These are phyloP conservation scores for Periconia sp. DNA, from an alignment of 2,329 filamentous ascomycete genomes.

Conservation along the genomic window DNA sequence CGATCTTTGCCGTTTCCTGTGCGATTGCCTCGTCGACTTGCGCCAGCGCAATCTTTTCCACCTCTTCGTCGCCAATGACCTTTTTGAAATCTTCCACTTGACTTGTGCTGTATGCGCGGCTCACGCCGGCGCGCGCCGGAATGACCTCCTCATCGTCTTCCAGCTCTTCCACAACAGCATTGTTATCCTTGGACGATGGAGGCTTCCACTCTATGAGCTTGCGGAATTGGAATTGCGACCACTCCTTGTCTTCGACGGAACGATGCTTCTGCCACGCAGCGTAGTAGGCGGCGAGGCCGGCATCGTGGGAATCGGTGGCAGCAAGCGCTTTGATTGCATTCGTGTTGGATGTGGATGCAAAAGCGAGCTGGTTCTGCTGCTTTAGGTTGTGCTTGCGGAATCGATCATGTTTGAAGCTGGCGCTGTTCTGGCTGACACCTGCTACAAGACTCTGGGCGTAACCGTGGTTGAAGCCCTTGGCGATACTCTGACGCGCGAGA, in stretches of 20 bases:
- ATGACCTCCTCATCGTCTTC: conserved; percentile 32
- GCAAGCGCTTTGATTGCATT: conserved; percentile 38
- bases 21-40: conserved; percentile 84
- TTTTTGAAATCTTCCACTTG: conserved; percentile 64
- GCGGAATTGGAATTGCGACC: conserved; percentile 88
- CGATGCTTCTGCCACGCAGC: conserved; percentile 84
- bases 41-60: conserved; percentile 63
- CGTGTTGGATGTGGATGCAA: conserved; percentile 56
- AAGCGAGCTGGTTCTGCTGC: conserved; percentile 72
- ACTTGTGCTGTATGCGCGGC: conserved; percentile 56
- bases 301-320: conserved; percentile 40
- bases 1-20: conserved; percentile 69
- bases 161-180: conserved; percentile 30
- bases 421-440: conserved; percentile 67
- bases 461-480: conserved; percentile 95
- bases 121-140: conserved; percentile 38
- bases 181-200: conserved; percentile 40
- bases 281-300: conserved; percentile 83
- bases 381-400: conserved; percentile 53
- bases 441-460: conserved; percentile 98
- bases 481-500: conserved; percentile 96
- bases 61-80: conserved; percentile 51
- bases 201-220: conserved; percentile 88
- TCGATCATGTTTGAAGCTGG: conserved; percentile 51
- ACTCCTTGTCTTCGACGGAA: conserved; percentile 74